These are phyloP conservation scores for Leptographium flavum DNA, from an alignment of 2,329 filamentous ascomycete species.

Conservation along the genomic window DNA sequence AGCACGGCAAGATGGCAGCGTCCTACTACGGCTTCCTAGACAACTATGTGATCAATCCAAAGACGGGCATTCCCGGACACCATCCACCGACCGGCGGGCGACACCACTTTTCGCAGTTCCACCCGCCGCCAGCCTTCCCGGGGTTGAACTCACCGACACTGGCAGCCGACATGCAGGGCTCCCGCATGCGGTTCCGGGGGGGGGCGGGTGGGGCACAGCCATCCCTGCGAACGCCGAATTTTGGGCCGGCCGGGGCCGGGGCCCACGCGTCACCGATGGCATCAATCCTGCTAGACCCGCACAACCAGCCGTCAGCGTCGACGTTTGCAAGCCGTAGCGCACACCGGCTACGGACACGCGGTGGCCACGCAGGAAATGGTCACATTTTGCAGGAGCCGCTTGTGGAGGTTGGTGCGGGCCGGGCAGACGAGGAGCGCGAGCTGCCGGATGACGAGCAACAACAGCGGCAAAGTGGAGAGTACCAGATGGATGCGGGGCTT, in stretches of 20 bases:
- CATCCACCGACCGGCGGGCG: conserved; percentile 40
- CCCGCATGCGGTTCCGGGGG: conserved; percentile 29
- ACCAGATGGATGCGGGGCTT: conserved; percentile 31
- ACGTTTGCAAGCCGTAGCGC: conserved; percentile 29
- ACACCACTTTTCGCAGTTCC: conserved; percentile 59
- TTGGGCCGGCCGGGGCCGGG: conserved; percentile 21
- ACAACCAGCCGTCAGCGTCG: conserved; percentile 51
- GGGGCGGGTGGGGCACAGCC: conserved; percentile 19
- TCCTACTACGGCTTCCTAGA: conserved; percentile 93
- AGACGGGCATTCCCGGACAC: conserved; percentile 48
- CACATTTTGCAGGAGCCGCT: conserved; percentile 41
- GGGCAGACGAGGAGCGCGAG: conserved; percentile 13
- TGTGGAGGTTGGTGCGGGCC: conserved; percentile 21
- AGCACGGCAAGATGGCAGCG: conserved; percentile 96
- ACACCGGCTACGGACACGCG: conserved; percentile 29
- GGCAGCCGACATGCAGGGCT: conserved; percentile 39
- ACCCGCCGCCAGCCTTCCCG: conserved; percentile 63
- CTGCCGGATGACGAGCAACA: conserved; percentile 39
- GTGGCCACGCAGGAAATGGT: conserved; percentile 30
- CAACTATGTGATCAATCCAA: conserved; percentile 69
- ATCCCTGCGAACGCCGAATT: conserved; percentile 25
- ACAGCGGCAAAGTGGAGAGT: conserved; percentile 32
- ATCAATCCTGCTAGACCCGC: conserved; percentile 60
- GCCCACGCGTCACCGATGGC: conserved; percentile 51
- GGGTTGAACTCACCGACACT: conserved; percentile 50